Evolutionary conservation across 208 protist species (phyloP), one percentile per base, ranked within the genome.

Genomic region (Zelonia costaricensis): DNA sequence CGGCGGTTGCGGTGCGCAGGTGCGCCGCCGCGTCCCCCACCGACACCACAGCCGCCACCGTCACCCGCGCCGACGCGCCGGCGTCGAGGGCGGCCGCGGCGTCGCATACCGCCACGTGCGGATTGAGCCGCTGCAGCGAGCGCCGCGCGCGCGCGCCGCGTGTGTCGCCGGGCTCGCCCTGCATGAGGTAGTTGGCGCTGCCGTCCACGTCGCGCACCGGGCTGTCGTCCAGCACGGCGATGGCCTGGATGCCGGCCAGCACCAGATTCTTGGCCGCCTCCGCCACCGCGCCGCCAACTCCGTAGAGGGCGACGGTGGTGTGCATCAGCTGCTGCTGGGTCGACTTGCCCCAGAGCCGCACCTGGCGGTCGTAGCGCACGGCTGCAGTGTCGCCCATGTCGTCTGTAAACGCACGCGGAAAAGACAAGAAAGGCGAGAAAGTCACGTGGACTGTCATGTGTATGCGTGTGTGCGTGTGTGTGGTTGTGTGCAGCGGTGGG

Each of bases 261-360:
- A 91, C 86, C 31, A 97, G 74, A 59, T 96, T 98, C 68, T 98
- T 98, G 7, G 72, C 70, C 31, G 92, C 75, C 69, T 98, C 95
- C 15, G 76, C 76, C 10, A 57, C 55, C 8, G 84, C 78, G 13
- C 88, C 84, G 9, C 38, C 60, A 31, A 95, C 33, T 58, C 87
- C 88, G 38, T 60, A 42, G 7, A 97, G 36, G 7, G 67, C 55
- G 5, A 97, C 72, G 44, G 70, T 58, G 9, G 88, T 86, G 36
- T 65, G 40, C 64, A 62, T 81, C 45, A 98, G 78, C 13, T 84
- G 86, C 70, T 95, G 69, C 74, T 98, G 95, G 13, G 91, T 84
- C 16, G 85, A 76, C 46, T 85, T 81, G 31, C 95, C 95, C 93
- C 95, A 98, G 54, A 98, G 69, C 12, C 95, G 82, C 7, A 98